Conservation (phyloP, 805 yeast species). For the Zygosaccharomyces rouxii region DNA sequence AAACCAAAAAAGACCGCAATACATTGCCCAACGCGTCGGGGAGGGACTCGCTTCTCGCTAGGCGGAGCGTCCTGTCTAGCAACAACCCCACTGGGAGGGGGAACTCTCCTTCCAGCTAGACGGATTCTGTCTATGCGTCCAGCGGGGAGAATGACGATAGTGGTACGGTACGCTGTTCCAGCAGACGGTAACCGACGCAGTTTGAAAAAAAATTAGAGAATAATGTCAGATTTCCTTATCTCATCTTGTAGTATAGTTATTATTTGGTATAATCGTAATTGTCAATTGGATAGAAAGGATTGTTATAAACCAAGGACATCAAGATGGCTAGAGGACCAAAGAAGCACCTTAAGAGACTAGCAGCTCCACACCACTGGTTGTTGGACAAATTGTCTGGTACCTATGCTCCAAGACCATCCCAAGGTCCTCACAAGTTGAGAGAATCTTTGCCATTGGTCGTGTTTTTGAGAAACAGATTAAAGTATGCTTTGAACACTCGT, state of each 20-base stretch:
- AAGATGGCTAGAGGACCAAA: constrained; percentile 83
- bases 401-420: constrained; percentile 99
- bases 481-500: constrained; percentile 98
- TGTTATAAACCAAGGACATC: constrained; percentile 16
- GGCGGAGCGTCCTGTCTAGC: background rate
- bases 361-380: constrained; percentile 99
- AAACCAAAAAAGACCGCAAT: background rate
- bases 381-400: constrained; percentile 99
- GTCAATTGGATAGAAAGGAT: background rate
- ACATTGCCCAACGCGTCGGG: background rate
- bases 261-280: background rate
- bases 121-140: background rate
- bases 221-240: background rate
- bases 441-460: constrained; percentile 96
- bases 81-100: background rate
- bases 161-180: background rate
- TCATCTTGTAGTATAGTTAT: constrained; percentile 3
- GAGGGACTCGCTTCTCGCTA: background rate
- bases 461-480: constrained; percentile 96
- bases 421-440: constrained; percentile 99
- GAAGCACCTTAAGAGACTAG: constrained; percentile 99
- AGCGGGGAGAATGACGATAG: background rate
- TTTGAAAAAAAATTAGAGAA: constrained; percentile 4
- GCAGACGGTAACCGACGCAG: constrained; percentile 3
- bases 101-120: background rate